A percentile compares a stretch with the other conserved stretches of the same genome.
Evolutionary conservation across 2,329 filamentous ascomycete species (phyloP).

Genomic region (Penicillium sp.): DNA sequence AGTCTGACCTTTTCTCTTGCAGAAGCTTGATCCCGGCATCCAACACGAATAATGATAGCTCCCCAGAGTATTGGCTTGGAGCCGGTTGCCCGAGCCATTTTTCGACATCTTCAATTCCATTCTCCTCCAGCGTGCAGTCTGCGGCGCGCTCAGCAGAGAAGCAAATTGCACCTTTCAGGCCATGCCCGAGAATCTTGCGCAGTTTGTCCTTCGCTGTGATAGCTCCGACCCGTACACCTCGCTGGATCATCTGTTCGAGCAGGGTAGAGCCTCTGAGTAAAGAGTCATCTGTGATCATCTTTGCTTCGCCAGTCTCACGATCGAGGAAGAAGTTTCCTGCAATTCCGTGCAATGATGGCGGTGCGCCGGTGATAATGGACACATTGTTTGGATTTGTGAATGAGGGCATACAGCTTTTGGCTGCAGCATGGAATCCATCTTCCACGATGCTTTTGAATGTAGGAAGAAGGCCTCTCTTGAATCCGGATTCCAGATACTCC

Average conservation of each 20-base stretch:
- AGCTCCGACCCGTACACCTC: constrained; percentile 44
- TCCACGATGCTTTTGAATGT: constrained; percentile 33
- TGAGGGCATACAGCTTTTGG: constrained; percentile 45
- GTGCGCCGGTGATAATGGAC: constrained; percentile 47
- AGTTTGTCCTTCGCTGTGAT: constrained; percentile 50
- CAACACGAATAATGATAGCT: constrained; percentile 47
- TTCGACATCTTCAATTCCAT: constrained; percentile 39
- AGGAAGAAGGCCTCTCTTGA: constrained; percentile 37
- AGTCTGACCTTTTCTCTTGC: constrained; percentile 39
- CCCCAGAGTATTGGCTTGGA: constrained; percentile 45
- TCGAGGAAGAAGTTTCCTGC: constrained; percentile 49
- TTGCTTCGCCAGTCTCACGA: constrained; percentile 38
- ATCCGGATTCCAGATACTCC: constrained; percentile 39
- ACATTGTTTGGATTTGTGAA: constrained; percentile 50
- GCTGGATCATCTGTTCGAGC: constrained; percentile 40
- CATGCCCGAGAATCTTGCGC: constrained; percentile 43
- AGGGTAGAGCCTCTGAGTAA: constrained; percentile 45
- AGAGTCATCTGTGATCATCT: constrained; percentile 45
- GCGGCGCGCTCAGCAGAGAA: constrained; percentile 41
- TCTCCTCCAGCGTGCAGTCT: constrained; percentile 31
- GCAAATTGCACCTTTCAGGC: constrained; percentile 37
- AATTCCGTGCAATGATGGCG: constrained; percentile 44
- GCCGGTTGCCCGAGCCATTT: constrained; percentile 38
- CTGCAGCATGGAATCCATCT: constrained; percentile 41
- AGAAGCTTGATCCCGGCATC: constrained; percentile 47